Base-by-base conservation (phyloP, 192 early-diverging fungal species). In the Entomortierella beljakovae region DNA sequence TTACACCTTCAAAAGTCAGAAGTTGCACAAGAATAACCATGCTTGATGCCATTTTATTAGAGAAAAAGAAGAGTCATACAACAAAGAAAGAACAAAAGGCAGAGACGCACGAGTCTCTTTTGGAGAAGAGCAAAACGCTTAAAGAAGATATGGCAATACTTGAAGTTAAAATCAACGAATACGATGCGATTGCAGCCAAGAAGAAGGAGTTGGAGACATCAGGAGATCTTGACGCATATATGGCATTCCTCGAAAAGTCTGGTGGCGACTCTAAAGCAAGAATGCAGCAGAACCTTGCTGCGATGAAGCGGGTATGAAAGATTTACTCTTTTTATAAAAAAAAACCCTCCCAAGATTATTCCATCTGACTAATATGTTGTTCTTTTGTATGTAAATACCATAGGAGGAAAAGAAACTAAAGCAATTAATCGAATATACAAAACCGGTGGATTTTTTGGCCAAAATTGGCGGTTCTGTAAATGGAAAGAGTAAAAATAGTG, bases 81-180 rank as follows among this genome's bases (percentile, higher is more conserved):
- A 80, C 83, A 54, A 82, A 73, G 25, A 48, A 34, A 3, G 40
- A 72, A 11, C 69, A 68, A 60, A 84, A 89, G 43, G 87, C 87
- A 2, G 93, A 93, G n/a, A 93, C 92, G 16, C 84, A 87, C 54
- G 90, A 92, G 35, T 84, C 90, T 4, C 81, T 94, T 6, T 38
- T 77, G 2, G 84, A 85, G 32, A 90, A 88, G 15, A 82, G 81
- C 40, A 82, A 83, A 15, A 53, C 57, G 6, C 60, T 86, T 1
- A 52, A 71, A 23, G 25, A 38, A 16, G 72, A 86, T 15, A 68
- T 91, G 10, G 49, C 50, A 2, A 31, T 48, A 10, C 66, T 83
- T 4, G 59, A 77, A 26, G 40, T n/a, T 2, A 81, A 86, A 32
- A 79, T 51, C 59, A 49, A 23, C 57, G 71, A 69, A 8, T 71